phyloP scores from a whole-genome alignment of 2,329 filamentous ascomycete species.

The Xylaria multiplex region DNA sequence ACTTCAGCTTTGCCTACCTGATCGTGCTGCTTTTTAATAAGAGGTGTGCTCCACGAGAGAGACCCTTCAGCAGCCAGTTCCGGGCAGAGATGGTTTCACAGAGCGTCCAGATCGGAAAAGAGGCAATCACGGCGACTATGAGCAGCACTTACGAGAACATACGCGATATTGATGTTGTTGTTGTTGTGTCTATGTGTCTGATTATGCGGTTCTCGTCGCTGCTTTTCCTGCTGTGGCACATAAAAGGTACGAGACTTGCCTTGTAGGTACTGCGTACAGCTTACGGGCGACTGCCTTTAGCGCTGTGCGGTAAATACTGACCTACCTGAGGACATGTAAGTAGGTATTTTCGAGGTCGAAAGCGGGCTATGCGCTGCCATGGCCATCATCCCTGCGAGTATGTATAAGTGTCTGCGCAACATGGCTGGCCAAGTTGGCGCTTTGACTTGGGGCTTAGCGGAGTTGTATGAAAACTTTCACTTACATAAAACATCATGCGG shows the following conservation, averaged over 20 bases:
- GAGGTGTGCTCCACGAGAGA: neutral
- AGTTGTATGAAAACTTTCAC: neutral
- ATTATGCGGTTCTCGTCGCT: slow-evolving; percentile 13
- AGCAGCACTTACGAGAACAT: slow-evolving; percentile 24
- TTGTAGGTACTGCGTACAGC: slow-evolving; percentile 11
- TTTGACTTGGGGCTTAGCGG: neutral
- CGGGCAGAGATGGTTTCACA: neutral
- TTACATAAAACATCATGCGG: slow-evolving; percentile 25
- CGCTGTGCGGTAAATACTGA: slow-evolving; percentile 1
- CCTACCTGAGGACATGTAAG: neutral
- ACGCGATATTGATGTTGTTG: slow-evolving; percentile 12
- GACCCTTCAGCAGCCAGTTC: neutral
- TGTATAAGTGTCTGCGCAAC: neutral
- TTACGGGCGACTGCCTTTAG: neutral
- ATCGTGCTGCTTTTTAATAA: neutral
- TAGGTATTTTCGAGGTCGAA: neutral
- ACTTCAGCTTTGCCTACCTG: neutral
- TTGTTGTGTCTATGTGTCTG: slow-evolving; percentile 31
- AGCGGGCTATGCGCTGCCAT: neutral
- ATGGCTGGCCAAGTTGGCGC: neutral
- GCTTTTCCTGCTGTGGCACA: slow-evolving; percentile 18
- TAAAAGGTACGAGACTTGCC: slow-evolving; percentile 23
- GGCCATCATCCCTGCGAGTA: slow-evolving; percentile 16
- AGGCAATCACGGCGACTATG: slow-evolving; percentile 7
- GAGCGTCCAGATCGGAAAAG: neutral